Evolutionary conservation across 768 basidiomycete species (phyloP).

Genomic region (Tricholoma bakamatsutake): DNA sequence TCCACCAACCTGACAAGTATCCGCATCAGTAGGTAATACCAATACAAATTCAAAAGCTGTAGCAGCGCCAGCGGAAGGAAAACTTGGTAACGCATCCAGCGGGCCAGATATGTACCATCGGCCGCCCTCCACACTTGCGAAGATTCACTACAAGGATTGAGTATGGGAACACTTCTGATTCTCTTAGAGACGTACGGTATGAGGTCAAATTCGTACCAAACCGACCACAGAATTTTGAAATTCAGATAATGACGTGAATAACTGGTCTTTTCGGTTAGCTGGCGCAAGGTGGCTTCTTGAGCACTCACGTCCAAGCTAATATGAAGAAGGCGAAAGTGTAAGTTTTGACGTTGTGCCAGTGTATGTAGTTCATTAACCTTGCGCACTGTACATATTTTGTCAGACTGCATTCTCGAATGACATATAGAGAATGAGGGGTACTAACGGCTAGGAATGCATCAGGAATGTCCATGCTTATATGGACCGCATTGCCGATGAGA

Average conservation of each 20-base stretch:
- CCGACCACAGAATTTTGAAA: conserved; percentile 79
- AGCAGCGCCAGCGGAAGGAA: conserved; percentile 70
- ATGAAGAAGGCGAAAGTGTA: conserved; percentile 62
- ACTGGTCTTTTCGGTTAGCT: conserved; percentile 32
- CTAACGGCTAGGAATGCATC: conserved; percentile 83
- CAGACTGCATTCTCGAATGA: background rate
- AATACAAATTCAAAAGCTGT: conserved; percentile 86
- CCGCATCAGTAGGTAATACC: conserved; percentile 83
- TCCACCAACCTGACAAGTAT: conserved; percentile 62
- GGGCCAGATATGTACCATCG: conserved; percentile 61
- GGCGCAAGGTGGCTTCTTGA: background rate
- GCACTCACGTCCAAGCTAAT: conserved; percentile 72
- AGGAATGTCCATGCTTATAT: conserved; percentile 95
- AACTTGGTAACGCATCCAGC: conserved; percentile 82
- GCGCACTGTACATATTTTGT: conserved; percentile 46
- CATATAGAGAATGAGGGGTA: conserved; percentile 7
- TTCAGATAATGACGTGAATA: conserved; percentile 95
- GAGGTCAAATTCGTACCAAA: conserved; percentile 72
- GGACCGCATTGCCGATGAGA: conserved; percentile 85
- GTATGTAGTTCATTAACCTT: conserved; percentile 86
- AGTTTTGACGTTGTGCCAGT: conserved; percentile 56
- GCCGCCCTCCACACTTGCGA: conserved; percentile 52
- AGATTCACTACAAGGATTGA: conserved; percentile 35
- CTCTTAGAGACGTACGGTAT: conserved; percentile 54
- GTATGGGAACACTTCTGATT: conserved; percentile 5